phyloP scores from a whole-genome alignment of 1,139 yeast species.

The Kurtzmaniella quercitrusa region DNA sequence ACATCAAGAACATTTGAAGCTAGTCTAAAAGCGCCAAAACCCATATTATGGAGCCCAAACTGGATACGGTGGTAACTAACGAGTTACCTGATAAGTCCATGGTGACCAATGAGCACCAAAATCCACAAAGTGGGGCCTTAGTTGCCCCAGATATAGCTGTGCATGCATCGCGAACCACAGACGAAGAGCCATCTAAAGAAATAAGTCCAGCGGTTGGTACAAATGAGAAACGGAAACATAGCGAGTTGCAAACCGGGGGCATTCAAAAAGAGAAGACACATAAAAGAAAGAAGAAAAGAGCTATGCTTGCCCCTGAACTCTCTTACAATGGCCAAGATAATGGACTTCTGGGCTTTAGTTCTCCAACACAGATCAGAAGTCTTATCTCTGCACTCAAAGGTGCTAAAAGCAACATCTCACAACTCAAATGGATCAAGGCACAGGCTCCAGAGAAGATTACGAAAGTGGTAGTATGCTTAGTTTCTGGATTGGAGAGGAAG shows the following conservation, averaged over 20 bases:
- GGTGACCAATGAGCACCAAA: background rate
- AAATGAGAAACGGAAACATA: background rate
- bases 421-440: background rate
- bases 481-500: constrained; percentile 60
- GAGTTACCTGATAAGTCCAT: background rate
- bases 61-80: constrained; percentile 22
- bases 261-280: constrained; percentile 11
- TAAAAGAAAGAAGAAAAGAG: constrained; percentile 32
- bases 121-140: background rate
- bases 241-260: background rate
- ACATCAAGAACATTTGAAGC: background rate
- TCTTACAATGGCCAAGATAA: constrained; percentile 4
- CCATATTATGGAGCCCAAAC: constrained; percentile 23
- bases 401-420: background rate
- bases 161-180: background rate
- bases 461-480: constrained; percentile 57
- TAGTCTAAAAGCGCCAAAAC: no score
- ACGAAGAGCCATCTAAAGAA: background rate
- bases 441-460: constrained; percentile 11
- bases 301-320: constrained; percentile 11
- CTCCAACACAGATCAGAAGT: background rate
- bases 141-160: background rate
- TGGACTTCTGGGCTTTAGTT: background rate
- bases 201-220: background rate
- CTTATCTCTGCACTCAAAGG: background rate